phyloP scores from a whole-genome alignment of 2,329 filamentous ascomycete genomes.

The Trichophyton mentagrophytes region DNA sequence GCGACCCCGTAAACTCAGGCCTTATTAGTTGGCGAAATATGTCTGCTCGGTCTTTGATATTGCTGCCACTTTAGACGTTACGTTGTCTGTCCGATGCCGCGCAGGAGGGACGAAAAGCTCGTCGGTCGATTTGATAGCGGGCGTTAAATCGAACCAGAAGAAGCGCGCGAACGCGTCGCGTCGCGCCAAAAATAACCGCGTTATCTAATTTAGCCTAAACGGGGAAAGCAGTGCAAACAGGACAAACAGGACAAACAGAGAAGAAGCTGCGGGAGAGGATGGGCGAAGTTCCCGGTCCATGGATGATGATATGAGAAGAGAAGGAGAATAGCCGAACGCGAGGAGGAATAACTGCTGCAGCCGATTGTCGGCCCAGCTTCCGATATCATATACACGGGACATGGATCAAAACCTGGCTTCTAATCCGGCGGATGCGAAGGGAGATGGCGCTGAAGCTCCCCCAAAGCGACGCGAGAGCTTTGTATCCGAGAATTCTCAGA shows the following conservation, averaged over 20 bases:
- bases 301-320: too few relatives aligned
- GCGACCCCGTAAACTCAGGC: too few relatives aligned
- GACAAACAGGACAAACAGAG: too few relatives aligned
- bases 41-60: background rate
- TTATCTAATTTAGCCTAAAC: constrained; percentile 25
- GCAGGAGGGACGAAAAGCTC: background rate
- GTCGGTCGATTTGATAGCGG: background rate
- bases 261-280: too few relatives aligned
- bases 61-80: background rate
- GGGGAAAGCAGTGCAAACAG: constrained; percentile 20
- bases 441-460: background rate
- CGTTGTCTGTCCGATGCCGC: background rate
- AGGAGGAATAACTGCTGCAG: background rate
- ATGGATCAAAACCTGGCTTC: background rate
- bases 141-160: background rate
- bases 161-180: constrained; percentile 1
- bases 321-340: background rate
- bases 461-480: constrained; percentile 26
- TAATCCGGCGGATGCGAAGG: background rate
- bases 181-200: constrained; percentile 12
- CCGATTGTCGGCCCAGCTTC: too few relatives aligned
- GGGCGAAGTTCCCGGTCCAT: too few relatives aligned
- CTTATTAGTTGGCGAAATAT: too few relatives aligned
- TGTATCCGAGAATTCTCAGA: constrained; percentile 52
- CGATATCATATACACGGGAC: too few relatives aligned